Base-by-base conservation (phyloP, 805 yeast genomes). In the Phaffomyces thermotolerans region DNA sequence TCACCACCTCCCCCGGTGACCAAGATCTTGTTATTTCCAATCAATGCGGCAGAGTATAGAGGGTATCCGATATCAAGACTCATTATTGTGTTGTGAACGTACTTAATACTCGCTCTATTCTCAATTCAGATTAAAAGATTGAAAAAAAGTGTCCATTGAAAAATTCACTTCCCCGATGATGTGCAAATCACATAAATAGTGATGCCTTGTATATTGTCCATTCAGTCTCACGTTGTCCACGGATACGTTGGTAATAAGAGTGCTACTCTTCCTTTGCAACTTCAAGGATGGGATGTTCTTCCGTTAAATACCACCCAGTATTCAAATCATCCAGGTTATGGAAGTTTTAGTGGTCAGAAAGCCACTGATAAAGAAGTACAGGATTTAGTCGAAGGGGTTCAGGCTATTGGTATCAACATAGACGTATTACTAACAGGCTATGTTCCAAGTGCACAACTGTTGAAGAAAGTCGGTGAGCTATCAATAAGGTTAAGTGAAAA, bases 1-100 rank as follows among this genome's bases (percentile, higher is more conserved):
- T 87, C 95, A 23, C 97, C 98, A 27, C 97, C 97, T 37, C 99
- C 99, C 35, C 99, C 99, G 3, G 88, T 79, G 25, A 83, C 83
- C 39, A 89, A 62, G 24, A 90, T 60, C 2, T 80, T 74, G 47
- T 69, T 65, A 49, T 79, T 73, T 51, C 75, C 71, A 37, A 81
- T 68, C 59, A 87, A 89, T 47, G 77, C 76, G 42, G 91, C 81
- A 3, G 88, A 91, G 53, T 83, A 85, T 12, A 89, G 71, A 1
- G 99, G 98, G 54, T 79, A 84, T 7, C 42, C 42, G 14, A 40
- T 40, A n/a, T 40, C 42, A 8, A 40, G 17, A 27, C 38, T 40
- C 42, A 40, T 39, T 23, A 27, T 9, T 10, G 12, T 25, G 27
- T 25, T 25, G 27, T 25, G 9, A 25, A 25, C 27, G 27, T 25